Base-by-base conservation (phyloP, 148 eudicot genomes). In the Vaccinium corymbosum region DNA sequence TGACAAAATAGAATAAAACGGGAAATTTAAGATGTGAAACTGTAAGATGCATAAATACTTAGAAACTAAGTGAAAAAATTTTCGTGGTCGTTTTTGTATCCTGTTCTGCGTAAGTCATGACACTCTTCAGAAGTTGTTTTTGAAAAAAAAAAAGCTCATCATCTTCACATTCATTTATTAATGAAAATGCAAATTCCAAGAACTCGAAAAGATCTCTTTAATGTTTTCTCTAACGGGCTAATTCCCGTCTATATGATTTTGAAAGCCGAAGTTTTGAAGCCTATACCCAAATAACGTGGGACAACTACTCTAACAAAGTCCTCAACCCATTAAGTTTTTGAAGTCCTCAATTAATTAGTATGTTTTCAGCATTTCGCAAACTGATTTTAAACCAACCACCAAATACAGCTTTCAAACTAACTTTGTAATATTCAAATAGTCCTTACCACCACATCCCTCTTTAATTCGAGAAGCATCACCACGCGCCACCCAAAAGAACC, bases 401-500 rank as follows among this genome's bases (percentile, higher is more conserved):
- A 66, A 66, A 68, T 25, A 68, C 17, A 68, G 42, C 73, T 52
- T 68, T n/a, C 6, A 68, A 68, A 27, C 16, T 25, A 25, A 6
- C 13, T 27, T 15, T 5, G 4, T 12, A 27, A 38, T 27, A 22
- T 12, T 13, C 73, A 1, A 5, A 68, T 27, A 68, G 73, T 68
- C 17, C 73, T 68, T 68, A 27, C 73, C 73, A 20, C 84, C 68
- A 50, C 78, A 73, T 0, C 68, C 68, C 13, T 73, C 84, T 73
- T 13, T 35, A 4, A 74, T 74, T 19, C 13, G 66, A 8, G 84
- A 82, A 73, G 51, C 79, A 20, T 72, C 79, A 7, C 70, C 70
- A 13, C 84, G 79, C 12, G 68, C 79, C 79, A 82, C 84, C 84
- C 84, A 82, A 1, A 82, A 72, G 52, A 53, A 73, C 66, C 71